Conservation (phyloP, 176 grass and related monocot genomes). For the Avena atlantica region DNA sequence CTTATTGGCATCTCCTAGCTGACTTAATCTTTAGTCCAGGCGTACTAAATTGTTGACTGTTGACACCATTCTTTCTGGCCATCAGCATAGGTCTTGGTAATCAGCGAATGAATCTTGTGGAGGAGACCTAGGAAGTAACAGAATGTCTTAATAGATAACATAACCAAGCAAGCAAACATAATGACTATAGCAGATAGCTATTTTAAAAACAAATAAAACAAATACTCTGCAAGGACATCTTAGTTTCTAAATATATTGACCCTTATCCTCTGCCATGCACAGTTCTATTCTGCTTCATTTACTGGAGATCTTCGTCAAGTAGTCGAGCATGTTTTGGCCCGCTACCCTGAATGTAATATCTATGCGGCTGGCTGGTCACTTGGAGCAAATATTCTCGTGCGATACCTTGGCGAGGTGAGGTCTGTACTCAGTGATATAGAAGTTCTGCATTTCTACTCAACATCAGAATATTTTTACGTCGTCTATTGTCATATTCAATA, state of each 20-base stretch:
- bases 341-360: conserved; percentile 70
- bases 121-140: conserved; percentile 17
- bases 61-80: conserved; percentile 14
- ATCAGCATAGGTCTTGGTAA: neutral
- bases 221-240: neutral
- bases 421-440: conserved; percentile 9
- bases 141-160: neutral
- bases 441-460: conserved; percentile 8
- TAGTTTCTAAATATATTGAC: conserved; percentile 25
- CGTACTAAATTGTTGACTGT: neutral
- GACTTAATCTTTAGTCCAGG: neutral
- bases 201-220: neutral
- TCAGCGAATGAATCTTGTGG: neutral
- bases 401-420: conserved; percentile 88
- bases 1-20: neutral
- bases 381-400: conserved; percentile 99
- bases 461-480: neutral
- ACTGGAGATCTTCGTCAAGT: conserved; percentile 87
- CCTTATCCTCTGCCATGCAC: conserved; percentile 39
- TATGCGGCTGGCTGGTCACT: conserved; percentile 95
- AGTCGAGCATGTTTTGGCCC: conserved; percentile 59
- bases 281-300: conserved; percentile 99
- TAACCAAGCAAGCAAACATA: conserved; percentile 20
- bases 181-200: neutral
- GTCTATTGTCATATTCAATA: neutral